Conservation (phyloP, 1,139 yeast species). For the Hyphopichia wangnamkhiaoensis region DNA sequence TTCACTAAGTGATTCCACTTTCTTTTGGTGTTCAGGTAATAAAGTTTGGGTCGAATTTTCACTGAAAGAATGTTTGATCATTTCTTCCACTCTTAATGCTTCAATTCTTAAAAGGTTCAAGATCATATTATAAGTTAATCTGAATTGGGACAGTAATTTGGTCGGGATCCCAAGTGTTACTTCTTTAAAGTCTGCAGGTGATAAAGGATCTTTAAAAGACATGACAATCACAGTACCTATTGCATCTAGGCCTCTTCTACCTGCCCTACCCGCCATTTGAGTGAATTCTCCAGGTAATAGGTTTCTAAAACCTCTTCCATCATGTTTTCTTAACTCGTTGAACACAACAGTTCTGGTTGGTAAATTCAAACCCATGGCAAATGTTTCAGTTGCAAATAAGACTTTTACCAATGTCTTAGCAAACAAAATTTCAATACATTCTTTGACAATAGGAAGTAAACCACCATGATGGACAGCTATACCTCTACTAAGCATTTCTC, state of each 20-base stretch:
- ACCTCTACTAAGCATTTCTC: slow-evolving; percentile 85
- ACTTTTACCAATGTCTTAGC: slow-evolving; percentile 85
- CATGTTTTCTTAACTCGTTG: slow-evolving; percentile 82
- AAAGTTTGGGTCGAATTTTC: slow-evolving; percentile 86
- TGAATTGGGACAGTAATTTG: slow-evolving; percentile 84
- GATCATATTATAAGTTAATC: slow-evolving; percentile 95
- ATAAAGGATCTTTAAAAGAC: slow-evolving; percentile 75
- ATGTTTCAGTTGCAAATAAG: slow-evolving; percentile 95
- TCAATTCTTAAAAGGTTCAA: slow-evolving; percentile 87
- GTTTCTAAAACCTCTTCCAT: slow-evolving; percentile 79
- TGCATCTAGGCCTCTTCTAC: slow-evolving; percentile 92
- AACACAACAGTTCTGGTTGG: slow-evolving; percentile 97
- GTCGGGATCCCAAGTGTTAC: slow-evolving; percentile 88
- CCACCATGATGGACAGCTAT: slow-evolving; percentile 99
- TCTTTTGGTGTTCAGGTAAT: slow-evolving; percentile 81
- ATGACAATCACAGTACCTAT: slow-evolving; percentile 96
- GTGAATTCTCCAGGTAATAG: slow-evolving; percentile 95
- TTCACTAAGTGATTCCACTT: slow-evolving; percentile 54
- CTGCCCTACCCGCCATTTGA: slow-evolving; percentile 99
- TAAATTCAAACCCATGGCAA: slow-evolving; percentile 95
- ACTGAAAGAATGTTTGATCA: slow-evolving; percentile 93
- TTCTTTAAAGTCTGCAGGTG: slow-evolving; percentile 64
- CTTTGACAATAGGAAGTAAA: slow-evolving; percentile 89
- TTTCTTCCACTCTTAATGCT: slow-evolving; percentile 92
- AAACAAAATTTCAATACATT: slow-evolving; percentile 89